Evolutionary conservation across 257 asterid species (phyloP).

Genomic region (Nicotiana tomentosiformis): DNA sequence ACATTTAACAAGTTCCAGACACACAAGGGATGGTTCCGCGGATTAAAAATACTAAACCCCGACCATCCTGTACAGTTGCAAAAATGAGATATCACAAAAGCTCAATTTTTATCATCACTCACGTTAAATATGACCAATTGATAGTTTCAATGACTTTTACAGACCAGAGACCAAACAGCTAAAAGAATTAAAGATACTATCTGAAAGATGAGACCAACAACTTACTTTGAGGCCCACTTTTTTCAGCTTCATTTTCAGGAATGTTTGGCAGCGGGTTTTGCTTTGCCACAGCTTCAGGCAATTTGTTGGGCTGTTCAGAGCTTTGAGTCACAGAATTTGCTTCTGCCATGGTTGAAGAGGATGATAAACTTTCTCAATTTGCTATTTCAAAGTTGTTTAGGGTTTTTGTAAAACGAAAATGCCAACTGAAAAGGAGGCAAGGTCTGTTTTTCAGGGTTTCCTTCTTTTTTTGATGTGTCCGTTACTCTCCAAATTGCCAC

Average conservation of each 20-base stretch:
- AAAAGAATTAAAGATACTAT: not conserved
- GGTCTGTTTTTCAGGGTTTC: not conserved
- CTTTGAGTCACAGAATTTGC: not conserved
- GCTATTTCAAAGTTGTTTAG: not conserved
- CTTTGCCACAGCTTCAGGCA: not conserved
- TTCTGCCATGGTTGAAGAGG: not conserved
- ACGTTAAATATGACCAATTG: not conserved
- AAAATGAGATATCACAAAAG: not conserved
- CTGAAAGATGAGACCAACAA: not conserved
- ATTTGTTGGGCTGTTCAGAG: not conserved
- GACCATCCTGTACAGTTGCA: not conserved
- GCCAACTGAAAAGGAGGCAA: not conserved
- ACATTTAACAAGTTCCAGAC: not conserved
- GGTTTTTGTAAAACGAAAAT: not conserved
- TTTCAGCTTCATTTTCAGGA: not conserved
- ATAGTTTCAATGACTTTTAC: not conserved
- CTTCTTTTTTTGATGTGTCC: too few relatives aligned
- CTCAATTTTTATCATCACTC: not conserved
- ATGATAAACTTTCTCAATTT: not conserved
- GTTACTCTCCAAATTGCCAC: too few relatives aligned
- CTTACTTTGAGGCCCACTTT: not conserved
- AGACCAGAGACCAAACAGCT: not conserved
- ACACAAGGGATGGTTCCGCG: not conserved
- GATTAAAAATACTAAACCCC: not conserved
- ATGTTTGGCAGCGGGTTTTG: not conserved